Evolutionary conservation across 176 grass and related monocot genomes (phyloP).

Genomic region (Themeda triandra): DNA sequence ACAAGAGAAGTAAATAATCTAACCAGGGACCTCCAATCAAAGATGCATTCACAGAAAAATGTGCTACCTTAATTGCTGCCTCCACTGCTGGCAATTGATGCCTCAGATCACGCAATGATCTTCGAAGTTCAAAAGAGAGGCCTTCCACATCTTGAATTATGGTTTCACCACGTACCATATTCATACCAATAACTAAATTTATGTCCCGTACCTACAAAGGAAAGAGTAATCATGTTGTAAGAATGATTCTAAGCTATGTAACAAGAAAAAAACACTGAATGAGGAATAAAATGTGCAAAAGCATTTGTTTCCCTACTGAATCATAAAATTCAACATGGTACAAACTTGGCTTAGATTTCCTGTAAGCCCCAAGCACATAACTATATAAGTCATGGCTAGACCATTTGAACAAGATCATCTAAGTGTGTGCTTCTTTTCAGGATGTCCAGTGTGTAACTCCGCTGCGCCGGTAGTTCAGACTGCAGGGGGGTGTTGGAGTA

Average conservation of each 20-base stretch:
- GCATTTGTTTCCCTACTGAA: not conserved
- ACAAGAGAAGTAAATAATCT: constrained; percentile 1
- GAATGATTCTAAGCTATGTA: constrained; percentile 16
- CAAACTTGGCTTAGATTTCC: not conserved
- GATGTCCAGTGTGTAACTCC: no score
- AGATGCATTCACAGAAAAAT: constrained; percentile 25
- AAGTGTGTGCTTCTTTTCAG: no score
- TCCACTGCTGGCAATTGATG: constrained; percentile 83
- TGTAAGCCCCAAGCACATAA: not conserved
- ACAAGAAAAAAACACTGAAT: not conserved
- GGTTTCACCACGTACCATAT: constrained; percentile 64
- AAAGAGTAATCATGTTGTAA: constrained; percentile 15
- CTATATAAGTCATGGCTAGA: no score
- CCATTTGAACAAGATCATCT: no score
- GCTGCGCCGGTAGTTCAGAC: no score
- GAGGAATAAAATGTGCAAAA: constrained; percentile 9
- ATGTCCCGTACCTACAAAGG: constrained; percentile 79
- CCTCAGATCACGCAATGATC: constrained; percentile 85
- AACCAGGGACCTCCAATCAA: constrained; percentile 4
- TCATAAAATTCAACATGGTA: constrained; percentile 11
- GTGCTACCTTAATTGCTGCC: constrained; percentile 74
- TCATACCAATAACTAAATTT: constrained; percentile 87
- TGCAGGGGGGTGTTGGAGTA: no score
- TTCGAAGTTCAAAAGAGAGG: constrained; percentile 65
- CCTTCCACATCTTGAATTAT: constrained; percentile 98